phyloP scores from a whole-genome alignment of 177 flowering plant genomes.

The Vitis hybrid region DNA sequence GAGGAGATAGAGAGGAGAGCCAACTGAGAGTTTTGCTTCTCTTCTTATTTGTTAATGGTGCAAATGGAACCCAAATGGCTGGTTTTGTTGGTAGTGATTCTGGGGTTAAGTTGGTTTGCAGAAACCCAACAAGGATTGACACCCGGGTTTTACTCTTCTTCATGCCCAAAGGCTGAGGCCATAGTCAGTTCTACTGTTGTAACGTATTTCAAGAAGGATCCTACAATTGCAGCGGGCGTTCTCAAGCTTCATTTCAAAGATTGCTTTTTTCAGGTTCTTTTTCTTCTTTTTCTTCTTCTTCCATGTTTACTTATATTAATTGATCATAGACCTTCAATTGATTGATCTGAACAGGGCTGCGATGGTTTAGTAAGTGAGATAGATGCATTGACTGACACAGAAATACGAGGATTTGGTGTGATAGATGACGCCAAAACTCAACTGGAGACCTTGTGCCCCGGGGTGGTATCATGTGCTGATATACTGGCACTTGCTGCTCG shows the following conservation, averaged over 20 bases:
- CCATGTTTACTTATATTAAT: neutral
- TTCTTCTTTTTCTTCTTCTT: neutral
- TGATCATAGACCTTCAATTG: no score
- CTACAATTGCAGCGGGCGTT: constrained; percentile 66
- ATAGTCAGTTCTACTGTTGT: constrained; percentile 57
- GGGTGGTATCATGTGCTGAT: constrained; percentile 77
- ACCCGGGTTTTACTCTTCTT: constrained; percentile 53
- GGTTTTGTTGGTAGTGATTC: constrained; percentile 17
- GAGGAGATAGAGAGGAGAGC: neutral
- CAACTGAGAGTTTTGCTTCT: no score
- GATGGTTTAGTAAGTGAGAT: constrained; percentile 77
- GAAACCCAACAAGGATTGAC: constrained; percentile 35
- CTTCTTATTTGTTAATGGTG: neutral
- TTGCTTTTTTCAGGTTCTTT: constrained; percentile 65
- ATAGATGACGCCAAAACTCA: constrained; percentile 70
- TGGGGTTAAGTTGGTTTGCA: constrained; percentile 20
- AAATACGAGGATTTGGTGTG: constrained; percentile 66
- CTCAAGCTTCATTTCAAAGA: constrained; percentile 82
- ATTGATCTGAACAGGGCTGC: constrained; percentile 50
- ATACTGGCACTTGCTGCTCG: constrained; percentile 74
- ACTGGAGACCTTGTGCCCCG: constrained; percentile 62
- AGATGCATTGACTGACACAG: constrained; percentile 49
- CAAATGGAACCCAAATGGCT: constrained; percentile 22
- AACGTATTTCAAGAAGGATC: constrained; percentile 46
- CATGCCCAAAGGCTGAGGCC: constrained; percentile 63